Base-by-base conservation (phyloP, 1,284 basidiomycete species). In the Sutorius eximius region DNA sequence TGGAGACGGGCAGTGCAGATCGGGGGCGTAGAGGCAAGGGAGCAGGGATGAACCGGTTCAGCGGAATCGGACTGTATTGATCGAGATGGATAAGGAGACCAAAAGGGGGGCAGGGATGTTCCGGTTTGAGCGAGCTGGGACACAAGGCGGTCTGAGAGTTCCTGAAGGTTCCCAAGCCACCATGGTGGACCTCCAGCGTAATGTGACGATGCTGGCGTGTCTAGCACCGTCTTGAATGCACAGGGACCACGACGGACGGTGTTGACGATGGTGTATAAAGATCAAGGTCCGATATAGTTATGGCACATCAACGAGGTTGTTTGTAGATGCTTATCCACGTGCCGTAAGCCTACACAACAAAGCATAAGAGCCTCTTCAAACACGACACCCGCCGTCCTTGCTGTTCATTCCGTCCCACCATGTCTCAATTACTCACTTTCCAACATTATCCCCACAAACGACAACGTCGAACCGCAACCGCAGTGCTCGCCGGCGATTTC, bases 401-500 rank as follows among this genome's bases (percentile, higher is more conserved):
- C 55, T 66, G 55, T 60, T 57, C 38, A 51, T 56, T 52, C 45
- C 24, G 15, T 22, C 55, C 55, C 52, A 27, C 24, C 24, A 27
- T 27, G 24, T 27, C 24, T 5, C 24, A 27, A 27, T 27, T 27
- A 27, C 24, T 27, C 24, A 27, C 3, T 27, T 55, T 58, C 37
- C 64, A 67, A 45, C 59, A 59, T 41, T 61, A 55, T 55, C 69
- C 73, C 13, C 61, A 68, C 58, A 85, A 84, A 67, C 81, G 77
- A 53, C 75, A 73, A 9, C 81, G 88, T 20, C 84, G 88, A 56
- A 86, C 80, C 49, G 89, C 88, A 48, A 91, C 88, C 11, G 67
- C 82, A 15, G 85, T 91, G 41, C 80, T 90, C 70, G 82, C 87
- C 0, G 88, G 88, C 62, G 74, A 78, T 63, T 89, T 87, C 70